Base-by-base conservation (phyloP, 495 filamentous ascomycete genomes). In the Acidiella bohemica region DNA sequence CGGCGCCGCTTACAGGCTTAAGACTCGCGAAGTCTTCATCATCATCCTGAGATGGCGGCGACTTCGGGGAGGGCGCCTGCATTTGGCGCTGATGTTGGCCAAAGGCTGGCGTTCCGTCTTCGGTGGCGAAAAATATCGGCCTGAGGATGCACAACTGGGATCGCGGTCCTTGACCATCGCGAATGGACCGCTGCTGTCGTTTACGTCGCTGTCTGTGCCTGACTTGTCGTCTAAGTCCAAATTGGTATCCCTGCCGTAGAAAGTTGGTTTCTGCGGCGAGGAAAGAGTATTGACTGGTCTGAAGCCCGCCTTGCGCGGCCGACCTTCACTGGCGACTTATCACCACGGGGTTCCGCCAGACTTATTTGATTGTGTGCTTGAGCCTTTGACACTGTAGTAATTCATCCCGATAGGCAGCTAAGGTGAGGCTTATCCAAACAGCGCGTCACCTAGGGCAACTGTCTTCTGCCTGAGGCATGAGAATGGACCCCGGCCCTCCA, bases 31-130 rank as follows among this genome's bases (percentile, higher is more conserved):
- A 39, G 36, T 39, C 36, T 7, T 20, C 40, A 7, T 41, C 54
- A 29, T 50, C 42, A 13, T 38, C 42, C 5, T 54, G 17, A 40
- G 5, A 47, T 20, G 16, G 41, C 32, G n/a, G 10, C 2, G n/a
- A 5, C 25, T 53, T 55, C 41, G 40, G 26, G 11, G 53, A 48
- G 4, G 45, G 44, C 18, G 49, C 41, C 29, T 46, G 53, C 32
- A 54, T 53, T 58, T 53, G n/a, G 48, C 42, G 41, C 53, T 58
- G 46, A 58, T 59, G 20, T 50, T 40, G 12, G 41, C 46, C 3
- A 46, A 35, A 4, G 50, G 42, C 21, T 22, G 38, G 13, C 47
- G 22, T 5, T 46, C 42, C 6, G 33, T 8, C 39, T 47, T 46
- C n/a, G 39, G 42, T 22, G 46, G 43, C 17, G 43, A 32, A 3